Conservation (phyloP, 805 yeast genomes). For the Kregervanrija pseudodelftensis region DNA sequence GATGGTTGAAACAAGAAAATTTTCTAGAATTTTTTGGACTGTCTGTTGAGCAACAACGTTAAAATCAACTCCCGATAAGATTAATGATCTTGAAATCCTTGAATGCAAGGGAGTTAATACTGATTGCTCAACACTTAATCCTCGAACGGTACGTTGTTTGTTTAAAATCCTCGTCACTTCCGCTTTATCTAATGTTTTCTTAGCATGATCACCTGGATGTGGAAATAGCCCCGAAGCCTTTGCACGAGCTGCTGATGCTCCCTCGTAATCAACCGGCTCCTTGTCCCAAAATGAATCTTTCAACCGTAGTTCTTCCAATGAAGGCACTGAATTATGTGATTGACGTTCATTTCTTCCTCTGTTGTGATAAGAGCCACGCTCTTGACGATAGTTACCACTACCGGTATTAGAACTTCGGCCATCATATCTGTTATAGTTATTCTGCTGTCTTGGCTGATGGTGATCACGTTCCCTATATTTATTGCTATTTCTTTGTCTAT, state of each 20-base stretch:
- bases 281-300: conserved; percentile 60
- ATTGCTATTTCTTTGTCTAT: conserved; percentile 2
- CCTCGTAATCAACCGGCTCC: conserved; percentile 62
- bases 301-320: conserved; percentile 47
- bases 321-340: conserved; percentile 6
- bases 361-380: neutral
- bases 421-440: too few species aligned
- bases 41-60: conserved; percentile 19
- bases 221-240: conserved; percentile 75
- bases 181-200: conserved; percentile 31
- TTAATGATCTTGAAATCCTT: conserved; percentile 17
- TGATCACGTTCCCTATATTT: conserved; percentile 8
- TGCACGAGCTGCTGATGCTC: conserved; percentile 67
- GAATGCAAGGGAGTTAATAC: conserved; percentile 21
- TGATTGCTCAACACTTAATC: conserved; percentile 5
- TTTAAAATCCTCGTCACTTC: conserved; percentile 23
- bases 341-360: neutral
- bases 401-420: too few species aligned
- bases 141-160: conserved; percentile 12
- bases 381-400: too few species aligned
- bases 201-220: conserved; percentile 39
- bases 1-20: conserved; percentile 37
- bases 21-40: conserved; percentile 39
- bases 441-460: too few species aligned
- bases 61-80: conserved; percentile 18